Percentiles rank a stretch among this genome's conserved stretches.
Evolutionary conservation across 1,284 basidiomycete genomes (phyloP).

Genomic region (Exobasidium rhododendri): DNA sequence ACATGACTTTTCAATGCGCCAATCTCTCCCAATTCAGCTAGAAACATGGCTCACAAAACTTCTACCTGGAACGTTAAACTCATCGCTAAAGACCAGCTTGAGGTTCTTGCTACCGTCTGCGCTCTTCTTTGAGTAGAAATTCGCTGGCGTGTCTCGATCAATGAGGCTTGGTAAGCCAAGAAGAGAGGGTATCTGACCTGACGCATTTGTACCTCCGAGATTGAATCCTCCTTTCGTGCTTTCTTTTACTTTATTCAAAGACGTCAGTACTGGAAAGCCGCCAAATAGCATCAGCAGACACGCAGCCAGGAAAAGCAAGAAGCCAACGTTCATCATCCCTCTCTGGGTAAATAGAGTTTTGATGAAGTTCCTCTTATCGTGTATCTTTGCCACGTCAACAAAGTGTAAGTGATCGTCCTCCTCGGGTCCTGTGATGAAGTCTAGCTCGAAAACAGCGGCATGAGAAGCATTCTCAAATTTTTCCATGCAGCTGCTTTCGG

Average conservation of each 20-base stretch:
- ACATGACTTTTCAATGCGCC: no score
- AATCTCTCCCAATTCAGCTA: no score
- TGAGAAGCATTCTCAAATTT: background rate
- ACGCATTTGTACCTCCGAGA: conserved; percentile 29
- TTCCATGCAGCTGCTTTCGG: background rate
- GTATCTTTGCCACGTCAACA: conserved; percentile 7
- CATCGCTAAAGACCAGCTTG: conserved; percentile 54
- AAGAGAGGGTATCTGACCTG: conserved; percentile 26
- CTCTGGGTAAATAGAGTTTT: conserved; percentile 20
- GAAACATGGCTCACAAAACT: conserved; percentile 57
- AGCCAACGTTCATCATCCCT: conserved; percentile 32
- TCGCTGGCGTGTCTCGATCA: conserved; percentile 55
- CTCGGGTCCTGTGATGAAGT: conserved; percentile 16
- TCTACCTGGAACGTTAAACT: conserved; percentile 52
- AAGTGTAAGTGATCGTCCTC: conserved; percentile 29
- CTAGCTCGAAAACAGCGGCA: background rate
- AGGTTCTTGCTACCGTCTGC: conserved; percentile 59
- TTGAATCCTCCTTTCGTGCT: conserved; percentile 27
- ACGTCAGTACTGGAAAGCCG: conserved; percentile 45
- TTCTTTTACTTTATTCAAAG: conserved; percentile 19
- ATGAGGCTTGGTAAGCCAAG: conserved; percentile 24
- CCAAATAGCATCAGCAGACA: conserved; percentile 31
- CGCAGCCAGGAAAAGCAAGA: conserved; percentile 21
- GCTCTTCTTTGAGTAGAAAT: conserved; percentile 23
- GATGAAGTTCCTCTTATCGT: background rate